Conservation (phyloP, 2,329 filamentous ascomycete genomes). For the Geosmithia putterillii region DNA sequence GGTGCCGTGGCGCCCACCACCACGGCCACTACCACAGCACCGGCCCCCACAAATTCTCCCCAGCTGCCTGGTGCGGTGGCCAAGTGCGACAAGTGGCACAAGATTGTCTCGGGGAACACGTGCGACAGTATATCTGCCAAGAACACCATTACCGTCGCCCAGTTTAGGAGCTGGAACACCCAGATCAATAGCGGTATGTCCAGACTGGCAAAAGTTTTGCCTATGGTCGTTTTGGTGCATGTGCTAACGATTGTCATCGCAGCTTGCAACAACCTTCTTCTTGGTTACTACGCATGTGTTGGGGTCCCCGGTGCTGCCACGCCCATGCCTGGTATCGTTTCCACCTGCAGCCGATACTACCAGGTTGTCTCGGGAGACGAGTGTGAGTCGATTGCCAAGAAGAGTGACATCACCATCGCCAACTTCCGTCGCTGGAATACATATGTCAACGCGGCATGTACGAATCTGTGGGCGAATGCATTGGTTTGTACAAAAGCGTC, state of each 20-base stretch:
- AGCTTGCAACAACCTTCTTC: constrained; percentile 2
- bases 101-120: constrained; percentile 3
- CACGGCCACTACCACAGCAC: not conserved
- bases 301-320: constrained; percentile 1
- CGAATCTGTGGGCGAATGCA: not conserved
- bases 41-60: not conserved
- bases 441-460: not conserved
- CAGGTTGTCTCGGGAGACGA: too few relatives aligned
- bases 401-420: too few relatives aligned
- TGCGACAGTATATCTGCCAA: constrained; percentile 1
- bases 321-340: constrained; percentile 6
- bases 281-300: not conserved
- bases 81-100: constrained; percentile 3
- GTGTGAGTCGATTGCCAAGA: too few relatives aligned
- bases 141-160: constrained; percentile 1
- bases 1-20: not conserved
- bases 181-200: constrained; percentile 1
- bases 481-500: not conserved
- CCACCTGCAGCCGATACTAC: not conserved
- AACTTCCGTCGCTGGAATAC: too few relatives aligned
- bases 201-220: not conserved
- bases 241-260: too few relatives aligned
- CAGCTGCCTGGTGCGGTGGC: not conserved
- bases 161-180: constrained; percentile 1
- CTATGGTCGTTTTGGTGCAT: too few relatives aligned